Conservation (phyloP, 805 yeast species). For the Nakazawaea molendinolei region DNA sequence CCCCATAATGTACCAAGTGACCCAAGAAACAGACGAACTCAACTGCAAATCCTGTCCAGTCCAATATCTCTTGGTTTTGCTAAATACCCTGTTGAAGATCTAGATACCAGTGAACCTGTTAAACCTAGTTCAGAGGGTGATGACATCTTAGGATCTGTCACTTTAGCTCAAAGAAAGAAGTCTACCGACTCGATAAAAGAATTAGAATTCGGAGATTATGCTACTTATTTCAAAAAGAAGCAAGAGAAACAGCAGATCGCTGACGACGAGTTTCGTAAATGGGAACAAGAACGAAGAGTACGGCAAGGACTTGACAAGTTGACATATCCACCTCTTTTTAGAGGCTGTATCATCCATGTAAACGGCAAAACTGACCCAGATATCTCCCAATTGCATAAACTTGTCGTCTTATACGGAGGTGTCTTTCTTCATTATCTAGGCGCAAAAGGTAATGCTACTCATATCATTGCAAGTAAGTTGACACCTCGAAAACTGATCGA, state of each 20-base stretch:
- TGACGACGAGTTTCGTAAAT: constrained; percentile 42
- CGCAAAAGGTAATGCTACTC: constrained; percentile 73
- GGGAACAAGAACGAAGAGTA: constrained; percentile 36
- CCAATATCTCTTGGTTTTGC: no score
- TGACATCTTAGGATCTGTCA: constrained; percentile 7
- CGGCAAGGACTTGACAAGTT: constrained; percentile 11
- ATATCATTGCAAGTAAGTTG: constrained; percentile 71
- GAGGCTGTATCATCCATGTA: constrained; percentile 63
- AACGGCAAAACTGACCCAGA: constrained; percentile 87
- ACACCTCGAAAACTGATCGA: constrained; percentile 71
- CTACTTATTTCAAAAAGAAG: constrained; percentile 58
- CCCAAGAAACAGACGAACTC: no score
- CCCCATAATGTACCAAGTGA: no score
- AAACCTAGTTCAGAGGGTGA: no score
- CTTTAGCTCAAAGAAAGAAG: constrained; percentile 2
- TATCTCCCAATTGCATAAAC: constrained; percentile 59
- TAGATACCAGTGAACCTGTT: no score
- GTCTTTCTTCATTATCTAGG: constrained; percentile 59
- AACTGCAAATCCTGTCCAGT: no score
- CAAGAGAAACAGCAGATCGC: constrained; percentile 52
- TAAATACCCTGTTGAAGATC: no score
- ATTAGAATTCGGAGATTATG: constrained; percentile 59
- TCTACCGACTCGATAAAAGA: constrained; percentile 16
- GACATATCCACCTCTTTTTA: constrained; percentile 40
- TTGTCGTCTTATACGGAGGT: constrained; percentile 79